These are phyloP conservation scores for Lachnellula occidentalis DNA, from an alignment of 2,329 filamentous ascomycete genomes.

Conservation along the genomic window DNA sequence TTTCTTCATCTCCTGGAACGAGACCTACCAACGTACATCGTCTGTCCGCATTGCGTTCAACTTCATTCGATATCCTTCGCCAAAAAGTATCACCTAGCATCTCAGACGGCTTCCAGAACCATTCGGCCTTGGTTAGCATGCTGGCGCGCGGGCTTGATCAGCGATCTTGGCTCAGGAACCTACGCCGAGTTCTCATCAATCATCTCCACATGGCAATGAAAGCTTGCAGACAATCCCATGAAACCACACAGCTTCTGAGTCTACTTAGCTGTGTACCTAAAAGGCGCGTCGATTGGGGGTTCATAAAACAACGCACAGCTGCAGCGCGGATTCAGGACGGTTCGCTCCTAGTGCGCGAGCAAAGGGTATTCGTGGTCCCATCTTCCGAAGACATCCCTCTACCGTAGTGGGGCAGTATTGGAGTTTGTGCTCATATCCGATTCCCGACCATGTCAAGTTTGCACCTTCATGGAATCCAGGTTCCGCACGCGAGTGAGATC, in stretches of 20 bases:
- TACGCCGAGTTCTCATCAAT: constrained; percentile 7
- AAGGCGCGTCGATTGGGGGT: background rate
- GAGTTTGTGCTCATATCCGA: constrained; percentile 6
- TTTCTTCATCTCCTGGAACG: constrained; percentile 11
- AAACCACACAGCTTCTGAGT: background rate
- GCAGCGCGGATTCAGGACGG: constrained; percentile 8
- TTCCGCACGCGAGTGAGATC: constrained; percentile 3
- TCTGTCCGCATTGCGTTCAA: constrained; percentile 11
- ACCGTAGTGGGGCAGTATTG: constrained; percentile 1
- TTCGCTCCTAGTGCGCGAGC: constrained; percentile 13
- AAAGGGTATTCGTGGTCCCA: constrained; percentile 11
- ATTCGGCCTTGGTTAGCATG: constrained; percentile 2
- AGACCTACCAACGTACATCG: constrained; percentile 8
- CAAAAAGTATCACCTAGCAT: background rate
- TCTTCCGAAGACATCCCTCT: constrained; percentile 3
- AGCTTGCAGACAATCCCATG: constrained; percentile 6
- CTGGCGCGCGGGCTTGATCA: background rate
- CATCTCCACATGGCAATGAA: constrained; percentile 16
- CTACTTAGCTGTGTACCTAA: constrained; percentile 2
- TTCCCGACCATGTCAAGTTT: background rate
- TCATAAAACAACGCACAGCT: constrained; percentile 3
- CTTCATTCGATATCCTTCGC: constrained; percentile 7
- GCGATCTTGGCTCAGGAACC: background rate
- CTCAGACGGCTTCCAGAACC: background rate
- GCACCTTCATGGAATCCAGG: constrained; percentile 1